phyloP scores from a whole-genome alignment of 2,329 filamentous ascomycete species.

The Clonostachys rhizophaga region DNA sequence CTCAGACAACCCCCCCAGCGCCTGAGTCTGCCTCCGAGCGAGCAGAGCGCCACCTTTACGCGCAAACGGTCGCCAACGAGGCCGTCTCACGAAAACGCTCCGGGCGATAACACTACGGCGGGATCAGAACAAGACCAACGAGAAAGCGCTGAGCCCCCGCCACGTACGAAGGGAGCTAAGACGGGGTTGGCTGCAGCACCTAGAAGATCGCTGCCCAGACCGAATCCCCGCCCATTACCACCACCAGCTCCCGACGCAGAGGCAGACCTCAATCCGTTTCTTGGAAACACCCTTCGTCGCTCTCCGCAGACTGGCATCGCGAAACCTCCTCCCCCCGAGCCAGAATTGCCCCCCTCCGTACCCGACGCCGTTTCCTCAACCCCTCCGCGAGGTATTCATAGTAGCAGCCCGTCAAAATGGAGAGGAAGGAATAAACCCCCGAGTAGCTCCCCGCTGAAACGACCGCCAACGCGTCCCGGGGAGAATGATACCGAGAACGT shows the following conservation, averaged over 20 bases:
- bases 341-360: constrained; percentile 57
- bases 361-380: constrained; percentile 48
- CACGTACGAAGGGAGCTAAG: constrained; percentile 1
- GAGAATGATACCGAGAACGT: neutral
- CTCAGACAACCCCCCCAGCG: neutral
- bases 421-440: constrained; percentile 23
- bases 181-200: constrained; percentile 28
- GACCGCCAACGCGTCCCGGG: constrained; percentile 24
- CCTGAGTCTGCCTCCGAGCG: constrained; percentile 10
- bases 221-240: constrained; percentile 40
- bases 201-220: constrained; percentile 32
- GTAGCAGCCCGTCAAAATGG: constrained; percentile 45
- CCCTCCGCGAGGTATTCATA: constrained; percentile 55
- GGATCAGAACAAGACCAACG: no score
- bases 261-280: constrained; percentile 35
- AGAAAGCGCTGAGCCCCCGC: no score
- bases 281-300: constrained; percentile 25
- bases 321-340: constrained; percentile 37
- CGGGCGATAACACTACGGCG: no score
- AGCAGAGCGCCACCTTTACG: constrained; percentile 9
- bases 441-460: constrained; percentile 46
- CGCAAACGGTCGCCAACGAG: no score
- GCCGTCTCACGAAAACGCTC: no score
- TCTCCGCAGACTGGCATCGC: constrained; percentile 5
- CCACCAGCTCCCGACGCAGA: constrained; percentile 35